Conservation (phyloP, 352 stramenopile species). For the Globisporangium cystogenes region DNA sequence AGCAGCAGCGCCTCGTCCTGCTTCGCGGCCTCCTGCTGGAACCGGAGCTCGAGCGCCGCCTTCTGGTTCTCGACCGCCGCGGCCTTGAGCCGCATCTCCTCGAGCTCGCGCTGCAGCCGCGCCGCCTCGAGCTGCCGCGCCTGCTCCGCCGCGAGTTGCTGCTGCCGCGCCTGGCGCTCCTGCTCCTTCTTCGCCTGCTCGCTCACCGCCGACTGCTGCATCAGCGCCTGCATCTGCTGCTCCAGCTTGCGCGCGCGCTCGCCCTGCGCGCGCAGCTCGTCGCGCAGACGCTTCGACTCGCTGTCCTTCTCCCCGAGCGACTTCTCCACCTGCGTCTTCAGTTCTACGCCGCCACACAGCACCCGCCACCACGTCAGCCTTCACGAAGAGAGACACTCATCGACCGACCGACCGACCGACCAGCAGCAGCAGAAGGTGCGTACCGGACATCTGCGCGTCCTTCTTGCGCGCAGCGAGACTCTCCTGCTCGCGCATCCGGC, state of each 20-base stretch:
- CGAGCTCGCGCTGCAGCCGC: constrained; percentile 39
- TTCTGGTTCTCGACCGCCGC: constrained; percentile 33
- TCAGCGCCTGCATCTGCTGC: constrained; percentile 54
- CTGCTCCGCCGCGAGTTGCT: constrained; percentile 29
- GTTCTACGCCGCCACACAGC: constrained; percentile 15
- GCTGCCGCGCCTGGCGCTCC: constrained; percentile 27
- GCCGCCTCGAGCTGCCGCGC: constrained; percentile 34
- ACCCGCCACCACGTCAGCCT: no score
- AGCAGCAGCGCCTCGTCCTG: constrained; percentile 30
- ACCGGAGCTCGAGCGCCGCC: constrained; percentile 24
- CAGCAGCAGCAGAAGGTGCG: no score
- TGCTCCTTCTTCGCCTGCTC: constrained; percentile 41
- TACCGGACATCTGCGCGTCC: constrained; percentile 60
- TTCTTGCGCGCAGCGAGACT: constrained; percentile 36
- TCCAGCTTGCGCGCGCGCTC: constrained; percentile 47
- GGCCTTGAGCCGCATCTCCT: constrained; percentile 44
- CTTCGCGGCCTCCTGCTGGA: constrained; percentile 30
- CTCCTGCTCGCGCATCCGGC: constrained; percentile 53
- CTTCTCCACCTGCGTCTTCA: constrained; percentile 58
- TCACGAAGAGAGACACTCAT: no score
- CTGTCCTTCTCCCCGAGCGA: constrained; percentile 57
- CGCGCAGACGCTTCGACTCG: constrained; percentile 62
- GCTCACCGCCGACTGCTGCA: constrained; percentile 25
- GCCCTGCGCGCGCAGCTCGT: constrained; percentile 55
- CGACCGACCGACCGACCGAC: no score